Evolutionary conservation across 1,284 basidiomycete genomes (phyloP).

Genomic region (Malassezia caprae): DNA sequence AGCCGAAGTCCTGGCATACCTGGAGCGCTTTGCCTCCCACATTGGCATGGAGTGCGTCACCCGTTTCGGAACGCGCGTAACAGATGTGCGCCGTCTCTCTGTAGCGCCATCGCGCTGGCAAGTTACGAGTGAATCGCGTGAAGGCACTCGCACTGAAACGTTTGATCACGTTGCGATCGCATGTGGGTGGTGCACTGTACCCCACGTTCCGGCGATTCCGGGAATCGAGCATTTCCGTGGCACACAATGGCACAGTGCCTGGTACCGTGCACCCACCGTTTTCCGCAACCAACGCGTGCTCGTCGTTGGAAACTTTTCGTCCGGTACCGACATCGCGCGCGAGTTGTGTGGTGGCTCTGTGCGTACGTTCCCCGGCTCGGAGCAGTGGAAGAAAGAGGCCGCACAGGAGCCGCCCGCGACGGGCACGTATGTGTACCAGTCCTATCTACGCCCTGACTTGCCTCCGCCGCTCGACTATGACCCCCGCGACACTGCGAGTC

Average conservation of each 20-base stretch:
- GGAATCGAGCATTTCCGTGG: conserved; percentile 50
- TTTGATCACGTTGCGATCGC: conserved; percentile 42
- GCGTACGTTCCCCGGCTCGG: conserved; percentile 15
- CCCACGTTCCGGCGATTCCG: conserved; percentile 50
- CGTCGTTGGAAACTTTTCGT: conserved; percentile 53
- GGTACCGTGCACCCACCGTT: conserved; percentile 49
- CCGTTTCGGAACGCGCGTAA: conserved; percentile 49
- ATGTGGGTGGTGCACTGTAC: conserved; percentile 53
- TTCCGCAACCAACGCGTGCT: conserved; percentile 49
- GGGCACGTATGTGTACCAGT: conserved; percentile 20
- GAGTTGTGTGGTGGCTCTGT: conserved; percentile 46
- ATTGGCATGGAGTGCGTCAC: conserved; percentile 26
- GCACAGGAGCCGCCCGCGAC: background rate
- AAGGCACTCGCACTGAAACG: conserved; percentile 6
- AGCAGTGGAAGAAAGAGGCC: conserved; percentile 12
- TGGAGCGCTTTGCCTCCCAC: conserved; percentile 43
- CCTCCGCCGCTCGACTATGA: conserved; percentile 40
- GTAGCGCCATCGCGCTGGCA: conserved; percentile 9
- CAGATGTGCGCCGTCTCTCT: conserved; percentile 21
- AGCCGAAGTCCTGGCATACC: conserved; percentile 47
- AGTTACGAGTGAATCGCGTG: background rate
- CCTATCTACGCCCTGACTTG: conserved; percentile 23
- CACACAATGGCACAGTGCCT: conserved; percentile 50
- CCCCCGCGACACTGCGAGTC: conserved; percentile 21
- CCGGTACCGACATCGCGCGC: conserved; percentile 54